Evolutionary conservation across 352 stramenopile species (phyloP), one percentile per base, ranked within the genome.

Genomic region (Hyaloperonospora arabidopsidis): DNA sequence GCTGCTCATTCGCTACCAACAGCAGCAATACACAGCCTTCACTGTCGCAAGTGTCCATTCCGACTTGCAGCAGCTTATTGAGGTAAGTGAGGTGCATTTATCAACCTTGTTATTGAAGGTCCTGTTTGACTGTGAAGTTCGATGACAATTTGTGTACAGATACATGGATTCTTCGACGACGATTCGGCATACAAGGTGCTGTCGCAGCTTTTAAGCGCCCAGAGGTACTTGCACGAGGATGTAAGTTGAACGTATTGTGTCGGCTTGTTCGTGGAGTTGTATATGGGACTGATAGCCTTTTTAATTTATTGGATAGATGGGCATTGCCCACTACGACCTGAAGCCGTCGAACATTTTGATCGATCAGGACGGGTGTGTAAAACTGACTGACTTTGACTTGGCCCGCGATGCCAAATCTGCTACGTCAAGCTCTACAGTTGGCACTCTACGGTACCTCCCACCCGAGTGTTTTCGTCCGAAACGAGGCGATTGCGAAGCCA

Each of bases 341-440:
- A 99, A 99, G 67, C 96, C 95, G 38, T 97, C 95, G 23, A 99
- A 99, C 68, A 82, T 99, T 50, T 71, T 98, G 28, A 90, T 98
- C 60, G 91, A 90, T 38, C 64, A 76, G 5, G 79, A 95, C 58
- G 85, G 81, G 35, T 74, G 72, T 51, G 69, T 97, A 21, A 95
- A 95, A 63, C 59, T 97, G 17, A 96, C 87, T n/a, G 88, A 97
- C 63, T 96, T 97, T 45, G 88, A 93, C 39, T 70, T 97, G 25
- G 84, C 88, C 32, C 76, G 88, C 36, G 63, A 72, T 48, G 74
- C 74, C 2, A 67, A 81, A 49, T 59, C 75, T 45, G 64, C 76
- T 22, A 86, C 81, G 15, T 68, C 61, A 1, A 85, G 72, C 32
- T 87, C 76, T 18, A 73, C 72, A n/a, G 74, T 87, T 35, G 80